Base-by-base conservation (phyloP, 2,329 filamentous ascomycete genomes). In the Fusarium oxysporum region DNA sequence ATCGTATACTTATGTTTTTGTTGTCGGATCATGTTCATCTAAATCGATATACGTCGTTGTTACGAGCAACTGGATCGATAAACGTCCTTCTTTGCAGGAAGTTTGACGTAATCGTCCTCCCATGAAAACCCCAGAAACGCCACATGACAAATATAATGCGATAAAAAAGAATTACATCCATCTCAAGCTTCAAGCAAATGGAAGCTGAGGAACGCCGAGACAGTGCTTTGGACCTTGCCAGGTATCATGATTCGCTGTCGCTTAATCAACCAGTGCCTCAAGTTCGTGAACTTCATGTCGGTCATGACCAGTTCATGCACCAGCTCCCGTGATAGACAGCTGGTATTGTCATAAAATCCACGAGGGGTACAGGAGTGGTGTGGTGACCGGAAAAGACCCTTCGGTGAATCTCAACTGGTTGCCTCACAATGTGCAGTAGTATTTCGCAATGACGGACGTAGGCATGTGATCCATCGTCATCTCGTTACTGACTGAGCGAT, bases 401-500 rank as follows among this genome's bases (percentile, higher is more conserved):
- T 23, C 17, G 32, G 32, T 57, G 53, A 50, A 33, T 44, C 30
- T 32, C 19, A 47, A 55, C 45, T 48, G 23, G n/a, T 51, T 28
- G 40, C 33, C 51, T 54, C 33, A 21, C 19, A 28, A 58, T 30
- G 21, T n/a, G 38, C 40, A 32, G 53, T 54, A 33, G 41, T 43
- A 35, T 60, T 53, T 43, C 43, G 21, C 30, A 47, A 50, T 50
- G 56, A 35, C n/a, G 17, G 58, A 56, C 37, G 28, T 38, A 25
- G 28, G 38, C 40, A 37, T 47, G 30, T 55, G 32, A 40, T 56
- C 32, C 14, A 43, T 23, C 48, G 25, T 57, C 60, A 33, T 51
- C 69, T 74, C 74, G 54, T 59, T 72, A 66, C 73, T 77, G 53
- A 67, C 76, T 77, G 45, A 78, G 70, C 59, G 77, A 80, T 74